Conservation (phyloP, 2,329 filamentous ascomycete genomes). For the Diaporthe destruens region DNA sequence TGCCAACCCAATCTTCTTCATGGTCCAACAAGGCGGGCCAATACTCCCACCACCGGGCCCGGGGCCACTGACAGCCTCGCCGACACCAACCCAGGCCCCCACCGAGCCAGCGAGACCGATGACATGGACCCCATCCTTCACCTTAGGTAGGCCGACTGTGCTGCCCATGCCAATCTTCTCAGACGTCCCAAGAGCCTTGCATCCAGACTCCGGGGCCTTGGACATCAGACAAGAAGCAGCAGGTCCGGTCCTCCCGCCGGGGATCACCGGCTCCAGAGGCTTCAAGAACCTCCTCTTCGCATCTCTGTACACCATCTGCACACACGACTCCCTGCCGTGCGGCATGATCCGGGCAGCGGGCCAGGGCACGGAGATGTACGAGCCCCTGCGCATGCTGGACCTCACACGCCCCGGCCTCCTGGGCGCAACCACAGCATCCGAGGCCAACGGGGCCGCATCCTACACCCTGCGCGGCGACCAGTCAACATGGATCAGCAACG, state of each 20-base stretch:
- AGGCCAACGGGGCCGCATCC: neutral
- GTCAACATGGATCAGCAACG: constrained; percentile 13
- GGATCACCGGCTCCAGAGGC: neutral
- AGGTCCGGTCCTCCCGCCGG: constrained; percentile 7
- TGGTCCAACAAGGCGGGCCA: constrained; percentile 12
- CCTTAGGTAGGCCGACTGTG: neutral
- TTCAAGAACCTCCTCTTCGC: constrained; percentile 23
- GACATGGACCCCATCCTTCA: neutral
- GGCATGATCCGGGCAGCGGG: neutral
- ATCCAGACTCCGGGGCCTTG: neutral
- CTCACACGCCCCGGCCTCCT: neutral
- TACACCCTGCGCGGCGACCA: constrained; percentile 22
- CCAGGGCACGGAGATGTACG: neutral
- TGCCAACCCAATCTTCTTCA: constrained; percentile 20
- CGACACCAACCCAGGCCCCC: neutral
- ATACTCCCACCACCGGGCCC: neutral
- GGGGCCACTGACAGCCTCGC: neutral
- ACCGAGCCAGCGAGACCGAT: neutral
- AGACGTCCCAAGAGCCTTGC: neutral
- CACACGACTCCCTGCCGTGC: constrained; percentile 12
- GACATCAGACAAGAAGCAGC: neutral
- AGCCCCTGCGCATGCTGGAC: neutral
- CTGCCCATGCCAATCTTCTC: constrained; percentile 4
- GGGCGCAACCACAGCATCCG: neutral
- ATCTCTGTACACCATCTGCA: constrained; percentile 16